phyloP scores from a whole-genome alignment of 2,329 filamentous ascomycete genomes.

The Blastomyces gilchristii region DNA sequence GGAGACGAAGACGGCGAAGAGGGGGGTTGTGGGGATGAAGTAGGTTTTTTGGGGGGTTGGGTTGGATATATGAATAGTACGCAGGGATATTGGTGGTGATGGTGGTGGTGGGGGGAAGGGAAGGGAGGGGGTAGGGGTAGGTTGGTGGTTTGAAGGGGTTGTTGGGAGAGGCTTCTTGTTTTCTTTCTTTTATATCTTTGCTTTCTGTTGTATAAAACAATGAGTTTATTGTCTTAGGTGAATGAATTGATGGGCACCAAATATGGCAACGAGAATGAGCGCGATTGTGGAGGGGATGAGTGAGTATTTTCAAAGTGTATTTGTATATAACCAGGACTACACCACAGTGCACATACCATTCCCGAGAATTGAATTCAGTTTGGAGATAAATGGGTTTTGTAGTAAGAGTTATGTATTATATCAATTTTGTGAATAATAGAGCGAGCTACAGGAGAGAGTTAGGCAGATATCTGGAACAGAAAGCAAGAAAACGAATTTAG shows the following conservation, averaged over 20 bases:
- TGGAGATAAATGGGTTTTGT: neutral
- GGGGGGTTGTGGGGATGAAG: slow-evolving; percentile 15
- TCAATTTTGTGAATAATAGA: neutral
- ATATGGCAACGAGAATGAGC: neutral
- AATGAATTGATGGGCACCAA: neutral
- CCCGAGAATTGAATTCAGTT: neutral
- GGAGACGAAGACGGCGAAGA: slow-evolving; percentile 28
- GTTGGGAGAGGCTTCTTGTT: neutral
- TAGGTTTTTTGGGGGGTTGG: neutral
- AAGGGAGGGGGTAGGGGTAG: too few species aligned
- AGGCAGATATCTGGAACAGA: neutral
- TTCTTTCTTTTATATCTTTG: neutral
- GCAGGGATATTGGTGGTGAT: neutral
- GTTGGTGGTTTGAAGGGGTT: neutral
- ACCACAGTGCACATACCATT: neutral
- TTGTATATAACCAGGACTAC: too few species aligned
- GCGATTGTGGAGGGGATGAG: neutral
- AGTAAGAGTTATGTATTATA: neutral
- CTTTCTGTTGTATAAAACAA: too few species aligned
- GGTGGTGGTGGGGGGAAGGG: too few species aligned
- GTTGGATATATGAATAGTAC: too few species aligned
- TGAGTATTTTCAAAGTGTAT: too few species aligned
- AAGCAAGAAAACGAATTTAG: neutral
- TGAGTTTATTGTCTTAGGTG: neutral
- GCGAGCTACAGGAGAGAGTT: neutral